Conservation (phyloP, 768 basidiomycete species). For the Asterophora parasitica region DNA sequence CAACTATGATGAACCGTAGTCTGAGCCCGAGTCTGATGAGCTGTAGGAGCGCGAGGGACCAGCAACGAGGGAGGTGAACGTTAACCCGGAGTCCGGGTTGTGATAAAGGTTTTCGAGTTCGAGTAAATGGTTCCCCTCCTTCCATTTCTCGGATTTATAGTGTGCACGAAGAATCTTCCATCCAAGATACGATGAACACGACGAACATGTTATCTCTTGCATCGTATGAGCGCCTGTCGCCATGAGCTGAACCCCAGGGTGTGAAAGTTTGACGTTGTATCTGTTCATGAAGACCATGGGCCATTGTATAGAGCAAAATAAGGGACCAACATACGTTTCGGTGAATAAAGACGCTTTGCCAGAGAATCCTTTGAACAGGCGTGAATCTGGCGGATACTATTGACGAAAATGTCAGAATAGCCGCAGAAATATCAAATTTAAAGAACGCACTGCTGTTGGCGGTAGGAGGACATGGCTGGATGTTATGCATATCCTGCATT, state of each 20-base stretch:
- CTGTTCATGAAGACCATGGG: slow-evolving; percentile 24
- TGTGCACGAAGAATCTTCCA: slow-evolving; percentile 60
- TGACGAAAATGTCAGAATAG: neutral
- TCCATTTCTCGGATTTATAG: slow-evolving; percentile 56
- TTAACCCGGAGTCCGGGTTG: slow-evolving; percentile 21
- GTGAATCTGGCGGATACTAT: slow-evolving; percentile 41
- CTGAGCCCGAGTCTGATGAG: slow-evolving; percentile 34
- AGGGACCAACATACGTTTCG: slow-evolving; percentile 38
- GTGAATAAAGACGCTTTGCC: slow-evolving; percentile 58
- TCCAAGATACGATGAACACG: slow-evolving; percentile 50
- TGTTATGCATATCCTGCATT: slow-evolving; percentile 41
- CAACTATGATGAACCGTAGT: slow-evolving; percentile 14
- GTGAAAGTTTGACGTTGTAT: slow-evolving; percentile 41
- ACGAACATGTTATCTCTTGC: slow-evolving; percentile 48
- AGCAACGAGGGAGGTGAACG: slow-evolving; percentile 9
- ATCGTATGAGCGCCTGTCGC: slow-evolving; percentile 59
- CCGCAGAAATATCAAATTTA: neutral
- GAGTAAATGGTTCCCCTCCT: slow-evolving; percentile 54
- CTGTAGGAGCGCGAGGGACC: slow-evolving; percentile 17
- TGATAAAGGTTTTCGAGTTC: slow-evolving; percentile 46
- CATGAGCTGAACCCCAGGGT: slow-evolving; percentile 54
- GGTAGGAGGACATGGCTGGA: slow-evolving; percentile 39
- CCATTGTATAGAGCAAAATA: neutral
- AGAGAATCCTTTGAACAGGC: slow-evolving; percentile 49
- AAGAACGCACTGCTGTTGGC: slow-evolving; percentile 31